These are phyloP conservation scores for Neofusicoccum umdonicola DNA, from an alignment of 2,329 filamentous ascomycete genomes.

Conservation along the genomic window DNA sequence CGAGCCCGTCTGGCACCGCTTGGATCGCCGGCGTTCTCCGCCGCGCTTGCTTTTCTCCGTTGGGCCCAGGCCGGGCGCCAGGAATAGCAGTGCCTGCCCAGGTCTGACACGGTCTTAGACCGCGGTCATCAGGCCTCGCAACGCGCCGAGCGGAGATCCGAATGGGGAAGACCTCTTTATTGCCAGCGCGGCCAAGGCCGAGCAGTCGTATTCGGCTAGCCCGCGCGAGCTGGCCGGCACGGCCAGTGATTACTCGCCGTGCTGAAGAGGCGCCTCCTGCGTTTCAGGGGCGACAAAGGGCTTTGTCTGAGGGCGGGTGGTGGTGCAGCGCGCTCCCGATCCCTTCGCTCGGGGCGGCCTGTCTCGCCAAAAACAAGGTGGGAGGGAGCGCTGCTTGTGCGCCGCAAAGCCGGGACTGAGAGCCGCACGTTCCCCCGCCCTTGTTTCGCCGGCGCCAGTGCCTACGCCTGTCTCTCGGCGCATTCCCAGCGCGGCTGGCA, in stretches of 20 bases:
- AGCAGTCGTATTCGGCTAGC: slow-evolving; percentile 15
- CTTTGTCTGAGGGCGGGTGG: slow-evolving; percentile 10
- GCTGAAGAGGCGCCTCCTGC: neutral
- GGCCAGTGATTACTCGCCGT: neutral
- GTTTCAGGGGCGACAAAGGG: slow-evolving; percentile 7
- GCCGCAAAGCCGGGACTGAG: neutral
- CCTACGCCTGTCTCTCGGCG: slow-evolving; percentile 5
- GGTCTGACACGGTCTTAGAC: slow-evolving; percentile 18
- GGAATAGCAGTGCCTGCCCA: neutral
- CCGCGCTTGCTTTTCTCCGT: slow-evolving; percentile 16
- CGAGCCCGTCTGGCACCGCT: neutral
- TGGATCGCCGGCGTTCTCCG: slow-evolving; percentile 16
- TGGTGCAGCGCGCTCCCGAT: slow-evolving; percentile 8
- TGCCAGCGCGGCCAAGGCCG: slow-evolving; percentile 11
- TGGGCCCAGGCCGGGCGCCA: neutral
- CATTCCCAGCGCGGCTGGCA: slow-evolving; percentile 6
- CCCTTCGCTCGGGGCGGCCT: neutral
- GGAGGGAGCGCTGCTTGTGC: neutral
- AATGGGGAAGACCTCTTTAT: slow-evolving; percentile 17
- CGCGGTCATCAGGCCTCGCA: slow-evolving; percentile 17
- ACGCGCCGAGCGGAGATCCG: slow-evolving; percentile 18
- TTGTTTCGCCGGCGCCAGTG: neutral
- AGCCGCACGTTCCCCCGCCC: slow-evolving; percentile 15
- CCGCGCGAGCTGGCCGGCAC: neutral
- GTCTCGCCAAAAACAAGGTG: slow-evolving; percentile 1